Conservation (phyloP, 2,329 filamentous ascomycete genomes). For the Colletotrichum spinosum region DNA sequence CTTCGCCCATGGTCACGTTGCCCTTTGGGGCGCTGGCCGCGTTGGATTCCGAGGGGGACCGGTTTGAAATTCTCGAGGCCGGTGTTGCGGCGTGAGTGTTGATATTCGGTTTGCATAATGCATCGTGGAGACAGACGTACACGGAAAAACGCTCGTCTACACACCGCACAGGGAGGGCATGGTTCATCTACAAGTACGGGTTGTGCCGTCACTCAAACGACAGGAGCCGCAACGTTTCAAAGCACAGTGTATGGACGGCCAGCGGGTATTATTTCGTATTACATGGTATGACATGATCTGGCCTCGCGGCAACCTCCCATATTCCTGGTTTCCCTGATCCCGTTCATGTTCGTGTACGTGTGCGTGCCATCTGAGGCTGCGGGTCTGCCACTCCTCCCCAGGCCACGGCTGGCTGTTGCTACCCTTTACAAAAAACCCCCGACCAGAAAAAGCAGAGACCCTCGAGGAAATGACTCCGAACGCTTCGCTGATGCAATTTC, state of each 20-base stretch:
- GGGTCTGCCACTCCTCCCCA: not conserved
- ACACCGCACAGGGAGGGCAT: too few species aligned
- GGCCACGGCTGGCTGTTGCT: conserved; percentile 13
- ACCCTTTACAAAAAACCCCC: conserved; percentile 8
- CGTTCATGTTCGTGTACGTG: conserved; percentile 23
- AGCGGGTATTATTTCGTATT: conserved; percentile 33
- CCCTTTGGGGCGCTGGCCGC: conserved; percentile 51
- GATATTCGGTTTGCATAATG: too few species aligned
- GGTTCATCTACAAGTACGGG: too few species aligned
- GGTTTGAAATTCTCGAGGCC: conserved; percentile 48
- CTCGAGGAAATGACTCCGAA: conserved; percentile 38
- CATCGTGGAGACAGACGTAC: too few species aligned
- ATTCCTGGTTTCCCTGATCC: conserved; percentile 7
- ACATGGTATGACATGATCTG: conserved; percentile 12
- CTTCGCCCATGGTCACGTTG: conserved; percentile 54
- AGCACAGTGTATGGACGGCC: not conserved
- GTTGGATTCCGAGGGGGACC: conserved; percentile 52
- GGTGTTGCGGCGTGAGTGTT: conserved; percentile 2
- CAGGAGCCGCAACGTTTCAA: not conserved
- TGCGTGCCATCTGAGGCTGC: not conserved
- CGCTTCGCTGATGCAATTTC: conserved; percentile 40
- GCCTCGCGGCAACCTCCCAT: conserved; percentile 6
- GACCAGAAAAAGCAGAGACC: conserved; percentile 27
- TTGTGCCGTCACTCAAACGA: too few species aligned
- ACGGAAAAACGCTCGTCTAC: too few species aligned